Evolutionary conservation across 2,329 filamentous ascomycete species (phyloP).

Genomic region (Cordyceps cicadae): DNA sequence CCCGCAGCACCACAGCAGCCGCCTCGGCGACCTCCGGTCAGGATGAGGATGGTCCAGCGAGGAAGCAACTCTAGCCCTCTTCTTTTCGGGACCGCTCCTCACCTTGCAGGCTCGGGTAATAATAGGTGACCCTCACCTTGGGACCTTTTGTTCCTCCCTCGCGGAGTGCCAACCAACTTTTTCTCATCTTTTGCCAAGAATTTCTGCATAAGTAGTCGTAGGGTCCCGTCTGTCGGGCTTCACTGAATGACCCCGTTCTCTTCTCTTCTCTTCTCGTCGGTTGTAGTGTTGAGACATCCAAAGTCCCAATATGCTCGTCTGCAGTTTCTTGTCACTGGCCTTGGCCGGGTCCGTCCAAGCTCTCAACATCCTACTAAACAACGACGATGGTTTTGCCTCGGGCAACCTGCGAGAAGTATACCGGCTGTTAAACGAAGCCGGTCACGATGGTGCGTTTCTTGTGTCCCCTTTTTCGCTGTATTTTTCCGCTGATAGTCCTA

Average conservation of each 20-base stretch:
- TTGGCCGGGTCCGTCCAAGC: slow-evolving; percentile 13
- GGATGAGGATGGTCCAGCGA: not conserved
- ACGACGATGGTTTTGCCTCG: slow-evolving; percentile 25
- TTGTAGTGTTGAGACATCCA: not conserved
- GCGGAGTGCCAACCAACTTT: no score
- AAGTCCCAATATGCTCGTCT: not conserved
- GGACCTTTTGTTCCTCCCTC: slow-evolving; percentile 1
- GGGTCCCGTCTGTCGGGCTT: not conserved
- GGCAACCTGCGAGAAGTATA: slow-evolving; percentile 23
- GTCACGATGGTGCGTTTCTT: slow-evolving; percentile 20
- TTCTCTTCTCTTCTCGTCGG: not conserved
- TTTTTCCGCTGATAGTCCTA: not conserved
- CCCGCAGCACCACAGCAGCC: not conserved
- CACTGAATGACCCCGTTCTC: not conserved
- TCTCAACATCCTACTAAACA: slow-evolving; percentile 24
- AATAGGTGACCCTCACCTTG: not conserved
- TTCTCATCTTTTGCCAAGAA: not conserved
- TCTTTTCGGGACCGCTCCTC: not conserved
- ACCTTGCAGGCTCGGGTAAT: not conserved
- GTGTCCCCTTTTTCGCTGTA: rapidly evolving
- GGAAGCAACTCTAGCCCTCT: not conserved
- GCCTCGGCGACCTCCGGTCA: slow-evolving; percentile 3
- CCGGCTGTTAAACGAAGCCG: slow-evolving; percentile 21
- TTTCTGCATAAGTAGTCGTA: not conserved
- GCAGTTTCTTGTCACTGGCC: not conserved